Conservation (phyloP, 2,329 filamentous ascomycete species). For the Fusarium neocosmosporiellum region DNA sequence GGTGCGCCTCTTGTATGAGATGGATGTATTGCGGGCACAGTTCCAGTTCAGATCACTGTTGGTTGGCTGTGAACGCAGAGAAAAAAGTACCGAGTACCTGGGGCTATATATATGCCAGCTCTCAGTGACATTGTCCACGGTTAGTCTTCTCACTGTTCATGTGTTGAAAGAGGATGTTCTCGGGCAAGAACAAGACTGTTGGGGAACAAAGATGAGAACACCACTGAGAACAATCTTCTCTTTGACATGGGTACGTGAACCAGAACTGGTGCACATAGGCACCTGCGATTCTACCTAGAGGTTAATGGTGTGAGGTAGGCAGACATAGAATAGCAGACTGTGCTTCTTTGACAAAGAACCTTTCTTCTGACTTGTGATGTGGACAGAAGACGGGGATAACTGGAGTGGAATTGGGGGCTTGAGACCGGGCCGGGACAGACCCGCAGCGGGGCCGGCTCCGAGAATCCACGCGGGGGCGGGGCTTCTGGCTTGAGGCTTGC, state of each 20-base stretch:
- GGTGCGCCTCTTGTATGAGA: not conserved
- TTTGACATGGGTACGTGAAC: not conserved
- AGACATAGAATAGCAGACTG: not conserved
- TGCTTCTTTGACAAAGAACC: not conserved
- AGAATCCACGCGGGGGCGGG: constrained; percentile 2
- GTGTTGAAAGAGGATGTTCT: not conserved
- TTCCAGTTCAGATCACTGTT: not conserved
- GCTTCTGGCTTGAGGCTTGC: not conserved
- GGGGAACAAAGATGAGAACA: not conserved
- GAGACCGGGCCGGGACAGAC: not conserved
- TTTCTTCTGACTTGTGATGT: not conserved
- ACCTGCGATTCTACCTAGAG: not conserved
- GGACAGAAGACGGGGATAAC: not conserved
- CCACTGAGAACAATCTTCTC: not conserved
- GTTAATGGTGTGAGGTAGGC: not conserved
- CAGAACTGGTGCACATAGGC: not conserved
- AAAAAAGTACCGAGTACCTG: not conserved
- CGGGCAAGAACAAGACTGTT: not conserved
- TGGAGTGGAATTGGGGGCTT: not conserved
- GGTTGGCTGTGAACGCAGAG: not conserved
- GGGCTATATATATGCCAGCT: not conserved
- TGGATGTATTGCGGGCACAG: not conserved
- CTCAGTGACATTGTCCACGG: not conserved
- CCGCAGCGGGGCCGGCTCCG: constrained; percentile 10
- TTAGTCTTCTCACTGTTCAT: not conserved